Base-by-base conservation (phyloP, 2,329 filamentous ascomycete species). In the Phaeosphaeriaceae sp. region DNA sequence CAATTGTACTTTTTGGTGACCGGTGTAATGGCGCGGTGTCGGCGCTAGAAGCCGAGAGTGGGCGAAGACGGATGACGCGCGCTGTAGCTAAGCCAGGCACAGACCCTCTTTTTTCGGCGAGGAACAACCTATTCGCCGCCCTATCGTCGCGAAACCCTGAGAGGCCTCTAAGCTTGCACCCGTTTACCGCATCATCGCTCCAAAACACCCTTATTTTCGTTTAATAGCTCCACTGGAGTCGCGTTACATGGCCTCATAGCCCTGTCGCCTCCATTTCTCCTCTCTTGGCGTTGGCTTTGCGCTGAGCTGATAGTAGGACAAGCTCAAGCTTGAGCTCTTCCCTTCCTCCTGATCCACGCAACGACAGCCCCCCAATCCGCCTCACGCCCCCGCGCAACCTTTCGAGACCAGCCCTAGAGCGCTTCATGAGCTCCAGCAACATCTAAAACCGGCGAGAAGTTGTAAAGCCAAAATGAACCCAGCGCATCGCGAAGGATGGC, bases 401-500 rank as follows among this genome's bases (percentile, higher is more conserved):
- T 45, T 26, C 13, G 28, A 43, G 36, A 46, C 34, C 23, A 29
- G 42, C 35, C 18, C 15, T 33, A 32, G 38, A 54, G 54, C 59
- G 60, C 43, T 63, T 43, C 34, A 66, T 64, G 67, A 66, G 57
- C 59, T 58, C 36, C 26, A 39, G 16, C 20, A 35, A 39, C 34
- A 38, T 36, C 29, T 64, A 63, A 61, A 47, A 55, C 66, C 63
- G 64, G 62, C 51, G 50, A 52, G 50, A 46, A 60, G 54, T 56
- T 64, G 54, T 66, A 67, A 66, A 60, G 67, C 65, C 68, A 63
- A 63, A 36, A 75, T 75, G 72, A 75, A 74, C 61, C 66, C 71
- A 63, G 63, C 69, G 53, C 70, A 72, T 66, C 72, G 71, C 60
- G 72, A 75, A 57, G 71, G 67, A 53, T 75, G 72, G 72, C 70